These are phyloP conservation scores for Cadophora malorum DNA, from an alignment of 2,329 filamentous ascomycete species.

Conservation along the genomic window DNA sequence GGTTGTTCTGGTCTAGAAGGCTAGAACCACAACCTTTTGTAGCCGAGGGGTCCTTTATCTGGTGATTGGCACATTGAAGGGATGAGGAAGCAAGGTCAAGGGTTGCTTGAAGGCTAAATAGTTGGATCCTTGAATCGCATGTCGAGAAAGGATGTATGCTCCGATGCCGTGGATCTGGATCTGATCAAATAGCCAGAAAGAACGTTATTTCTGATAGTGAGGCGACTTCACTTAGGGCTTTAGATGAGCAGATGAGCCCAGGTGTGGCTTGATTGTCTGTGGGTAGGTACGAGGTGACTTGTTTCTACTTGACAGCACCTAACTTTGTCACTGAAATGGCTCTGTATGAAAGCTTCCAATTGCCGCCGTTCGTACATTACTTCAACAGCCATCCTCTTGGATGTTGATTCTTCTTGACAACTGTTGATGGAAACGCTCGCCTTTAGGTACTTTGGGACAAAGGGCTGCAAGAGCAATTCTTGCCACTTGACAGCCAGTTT, in stretches of 20 bases:
- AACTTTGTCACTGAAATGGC: too few relatives aligned
- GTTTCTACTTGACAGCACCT: too few relatives aligned
- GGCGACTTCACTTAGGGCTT: too few relatives aligned
- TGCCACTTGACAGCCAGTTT: background rate
- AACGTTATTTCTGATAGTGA: background rate
- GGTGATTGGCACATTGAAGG: background rate
- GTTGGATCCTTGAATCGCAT: background rate
- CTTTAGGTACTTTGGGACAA: background rate
- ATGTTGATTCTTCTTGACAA: background rate
- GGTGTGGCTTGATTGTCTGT: too few relatives aligned
- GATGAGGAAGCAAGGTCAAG: background rate
- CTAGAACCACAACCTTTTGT: background rate
- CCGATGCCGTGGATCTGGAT: background rate
- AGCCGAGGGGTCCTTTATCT: background rate
- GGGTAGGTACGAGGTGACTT: too few relatives aligned
- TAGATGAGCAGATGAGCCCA: background rate
- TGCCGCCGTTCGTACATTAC: background rate
- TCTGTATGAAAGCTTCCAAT: background rate
- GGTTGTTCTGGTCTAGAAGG: background rate
- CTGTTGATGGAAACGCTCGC: background rate
- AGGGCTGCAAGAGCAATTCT: background rate
- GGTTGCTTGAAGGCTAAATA: background rate
- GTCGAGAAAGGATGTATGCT: background rate
- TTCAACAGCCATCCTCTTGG: too few relatives aligned
- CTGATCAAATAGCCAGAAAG: background rate